Evolutionary conservation across 345 rosid species (phyloP).

Genomic region (Diplotaxis tenuifolia): DNA sequence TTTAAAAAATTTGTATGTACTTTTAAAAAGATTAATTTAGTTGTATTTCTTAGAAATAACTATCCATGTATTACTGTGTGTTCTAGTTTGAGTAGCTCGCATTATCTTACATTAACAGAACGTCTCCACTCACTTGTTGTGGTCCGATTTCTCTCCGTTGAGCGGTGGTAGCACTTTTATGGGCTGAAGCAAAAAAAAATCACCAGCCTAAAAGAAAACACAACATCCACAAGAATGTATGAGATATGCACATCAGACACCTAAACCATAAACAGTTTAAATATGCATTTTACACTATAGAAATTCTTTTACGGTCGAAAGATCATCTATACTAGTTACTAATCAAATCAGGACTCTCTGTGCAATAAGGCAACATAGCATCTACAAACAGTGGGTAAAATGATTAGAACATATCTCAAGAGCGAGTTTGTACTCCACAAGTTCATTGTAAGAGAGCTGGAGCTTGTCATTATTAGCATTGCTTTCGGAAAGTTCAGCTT

Average conservation of each 20-base stretch:
- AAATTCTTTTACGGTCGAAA: background rate
- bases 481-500: constrained; percentile 84
- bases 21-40: too few species aligned
- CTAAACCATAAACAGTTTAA: too few species aligned
- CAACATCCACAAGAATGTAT: constrained; percentile 1
- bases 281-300: background rate
- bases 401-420: constrained; percentile 43
- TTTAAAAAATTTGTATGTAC: too few species aligned
- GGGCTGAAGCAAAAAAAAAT: constrained; percentile 74
- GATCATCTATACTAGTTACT: background rate
- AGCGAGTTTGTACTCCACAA: constrained; percentile 84
- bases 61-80: too few species aligned
- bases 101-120: too few species aligned
- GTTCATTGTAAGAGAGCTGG: constrained; percentile 66
- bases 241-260: too few species aligned
- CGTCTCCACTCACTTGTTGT: constrained; percentile 49
- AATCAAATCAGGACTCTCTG: background rate
- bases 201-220: constrained; percentile 63
- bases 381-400: background rate
- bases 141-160: constrained; percentile 73
- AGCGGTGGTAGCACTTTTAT: constrained; percentile 62
- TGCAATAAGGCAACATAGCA: background rate
- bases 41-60: too few species aligned
- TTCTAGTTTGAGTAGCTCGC: too few species aligned
- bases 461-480: constrained; percentile 85